A percentile compares a stretch with the other conserved stretches of the same genome.
phyloP scores from a whole-genome alignment of 2,329 filamentous ascomycete species.

The Eutypella sp. region DNA sequence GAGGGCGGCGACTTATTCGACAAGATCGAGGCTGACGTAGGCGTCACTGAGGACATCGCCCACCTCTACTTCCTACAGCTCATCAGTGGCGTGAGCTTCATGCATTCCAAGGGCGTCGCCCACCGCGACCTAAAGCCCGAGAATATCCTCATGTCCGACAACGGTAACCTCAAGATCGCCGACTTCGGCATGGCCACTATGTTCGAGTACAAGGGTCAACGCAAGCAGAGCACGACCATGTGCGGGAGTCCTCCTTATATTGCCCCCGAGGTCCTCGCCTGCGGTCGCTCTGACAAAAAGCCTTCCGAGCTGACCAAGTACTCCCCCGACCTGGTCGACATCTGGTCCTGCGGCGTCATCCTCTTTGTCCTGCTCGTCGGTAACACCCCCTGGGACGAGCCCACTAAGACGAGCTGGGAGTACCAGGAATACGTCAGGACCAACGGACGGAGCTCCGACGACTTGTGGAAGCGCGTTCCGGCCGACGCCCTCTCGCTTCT shows the following conservation, averaged over 20 bases:
- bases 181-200: constrained; percentile 95
- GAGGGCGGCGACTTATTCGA: constrained; percentile 96
- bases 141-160: constrained; percentile 83
- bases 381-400: constrained; percentile 97
- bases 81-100: constrained; percentile 83
- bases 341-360: constrained; percentile 98
- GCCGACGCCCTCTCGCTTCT: constrained; percentile 71
- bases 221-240: constrained; percentile 79
- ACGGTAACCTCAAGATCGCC: constrained; percentile 86
- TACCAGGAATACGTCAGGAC: constrained; percentile 81
- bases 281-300: constrained; percentile 41
- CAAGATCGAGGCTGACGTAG: constrained; percentile 97
- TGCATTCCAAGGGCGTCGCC: constrained; percentile 92
- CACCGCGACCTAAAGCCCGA: constrained; percentile 92
- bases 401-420: constrained; percentile 80
- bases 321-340: constrained; percentile 75
- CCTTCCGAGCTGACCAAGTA: constrained; percentile 55
- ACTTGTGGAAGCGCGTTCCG: constrained; percentile 78
- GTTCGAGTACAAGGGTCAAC: constrained; percentile 81
- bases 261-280: constrained; percentile 79
- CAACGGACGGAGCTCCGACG: constrained; percentile 76
- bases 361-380: constrained; percentile 91
- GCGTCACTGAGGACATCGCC: constrained; percentile 89
- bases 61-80: constrained; percentile 96
- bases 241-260: constrained; percentile 97